Evolutionary conservation across 768 basidiomycete species (phyloP).

Genomic region (Chalciporus piperatus): DNA sequence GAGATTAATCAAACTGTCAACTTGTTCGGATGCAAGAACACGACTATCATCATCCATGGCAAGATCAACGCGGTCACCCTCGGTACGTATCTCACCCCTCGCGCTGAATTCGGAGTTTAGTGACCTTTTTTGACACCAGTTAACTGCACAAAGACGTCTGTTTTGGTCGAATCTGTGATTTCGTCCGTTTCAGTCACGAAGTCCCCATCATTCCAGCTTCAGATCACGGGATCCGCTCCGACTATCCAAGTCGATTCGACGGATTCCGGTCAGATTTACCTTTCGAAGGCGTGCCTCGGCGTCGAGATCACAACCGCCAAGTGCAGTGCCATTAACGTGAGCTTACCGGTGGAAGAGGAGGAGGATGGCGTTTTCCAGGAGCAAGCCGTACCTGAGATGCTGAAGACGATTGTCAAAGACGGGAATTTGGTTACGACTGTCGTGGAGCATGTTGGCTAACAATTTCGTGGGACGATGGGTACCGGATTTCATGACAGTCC

Average conservation of each 20-base stretch:
- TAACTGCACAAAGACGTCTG: conserved; percentile 82
- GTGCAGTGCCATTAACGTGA: conserved; percentile 90
- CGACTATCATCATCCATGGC: conserved; percentile 79
- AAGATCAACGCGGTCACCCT: conserved; percentile 94
- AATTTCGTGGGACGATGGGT: not conserved
- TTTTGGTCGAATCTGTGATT: conserved; percentile 92
- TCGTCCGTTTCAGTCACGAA: conserved; percentile 85
- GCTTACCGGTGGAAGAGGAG: conserved; percentile 78
- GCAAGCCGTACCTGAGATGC: conserved; percentile 91
- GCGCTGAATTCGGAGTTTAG: conserved; percentile 2
- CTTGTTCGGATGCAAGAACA: conserved; percentile 87
- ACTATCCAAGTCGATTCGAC: conserved; percentile 94
- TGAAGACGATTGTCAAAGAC: conserved; percentile 75
- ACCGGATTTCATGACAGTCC: not conserved
- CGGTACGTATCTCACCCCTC: conserved; percentile 41
- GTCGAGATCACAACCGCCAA: conserved; percentile 93
- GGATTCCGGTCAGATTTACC: conserved; percentile 92
- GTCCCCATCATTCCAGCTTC: conserved; percentile 90
- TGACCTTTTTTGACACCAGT: conserved; percentile 43
- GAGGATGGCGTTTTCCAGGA: conserved; percentile 93
- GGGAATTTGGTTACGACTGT: conserved; percentile 88
- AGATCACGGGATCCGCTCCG: conserved; percentile 86
- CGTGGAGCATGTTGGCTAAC: conserved; percentile 80
- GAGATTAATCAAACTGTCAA: conserved; percentile 84
- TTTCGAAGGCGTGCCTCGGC: conserved; percentile 76